These are phyloP conservation scores for Cryptosporidium sp. DNA, from an alignment of 169 alveolate species.

Conservation along the genomic window DNA sequence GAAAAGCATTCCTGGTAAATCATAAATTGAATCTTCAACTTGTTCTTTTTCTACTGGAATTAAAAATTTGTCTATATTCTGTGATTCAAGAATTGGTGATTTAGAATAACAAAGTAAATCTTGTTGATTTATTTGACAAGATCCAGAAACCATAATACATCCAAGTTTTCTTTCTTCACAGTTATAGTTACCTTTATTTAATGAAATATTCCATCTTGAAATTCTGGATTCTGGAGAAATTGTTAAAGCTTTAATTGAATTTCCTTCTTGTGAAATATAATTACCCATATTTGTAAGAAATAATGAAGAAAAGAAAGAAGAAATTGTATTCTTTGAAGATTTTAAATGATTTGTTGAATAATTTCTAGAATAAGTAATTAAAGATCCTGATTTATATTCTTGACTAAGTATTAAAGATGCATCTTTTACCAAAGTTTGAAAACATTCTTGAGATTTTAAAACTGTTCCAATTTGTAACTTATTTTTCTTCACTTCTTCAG, in stretches of 20 bases:
- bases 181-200: constrained; percentile 24
- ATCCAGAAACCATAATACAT: constrained; percentile 11
- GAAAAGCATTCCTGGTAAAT: constrained; percentile 40
- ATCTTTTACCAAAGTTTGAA: constrained; percentile 72
- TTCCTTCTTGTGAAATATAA: no score
- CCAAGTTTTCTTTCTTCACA: constrained; percentile 36
- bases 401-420: constrained; percentile 3
- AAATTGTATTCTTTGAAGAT: neutral
- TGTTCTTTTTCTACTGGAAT: neutral
- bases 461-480: constrained; percentile 79
- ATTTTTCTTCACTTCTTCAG: constrained; percentile 76
- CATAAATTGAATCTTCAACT: neutral
- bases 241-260: neutral
- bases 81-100: constrained; percentile 22
- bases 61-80: constrained; percentile 10
- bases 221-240: constrained; percentile 9
- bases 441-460: constrained; percentile 77
- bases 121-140: constrained; percentile 3
- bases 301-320: constrained; percentile 23
- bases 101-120: constrained; percentile 38
- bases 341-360: neutral
- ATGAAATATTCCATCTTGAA: constrained; percentile 56
- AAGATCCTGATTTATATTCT: constrained; percentile 14
- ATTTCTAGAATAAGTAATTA: constrained; percentile 17
- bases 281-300: neutral